phyloP scores from a whole-genome alignment of 805 yeast genomes.

The Wickerhamomyces xylosicus region DNA sequence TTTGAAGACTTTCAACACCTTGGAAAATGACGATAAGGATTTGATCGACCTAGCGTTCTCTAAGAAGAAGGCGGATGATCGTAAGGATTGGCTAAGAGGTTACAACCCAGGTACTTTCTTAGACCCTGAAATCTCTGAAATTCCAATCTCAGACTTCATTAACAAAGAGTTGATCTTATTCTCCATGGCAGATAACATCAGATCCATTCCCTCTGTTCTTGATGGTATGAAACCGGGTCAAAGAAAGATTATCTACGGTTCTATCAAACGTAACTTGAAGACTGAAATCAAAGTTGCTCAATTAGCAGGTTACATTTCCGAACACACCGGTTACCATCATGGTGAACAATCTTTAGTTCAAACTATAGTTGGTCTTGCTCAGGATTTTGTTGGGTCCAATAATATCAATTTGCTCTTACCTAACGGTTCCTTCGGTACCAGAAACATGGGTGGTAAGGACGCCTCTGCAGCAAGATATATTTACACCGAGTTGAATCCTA shows the following conservation, averaged over 20 bases:
- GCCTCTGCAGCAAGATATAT: slow-evolving; percentile 98
- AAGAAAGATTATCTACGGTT: slow-evolving; percentile 83
- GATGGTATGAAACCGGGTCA: slow-evolving; percentile 98
- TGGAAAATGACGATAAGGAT: slow-evolving; percentile 68
- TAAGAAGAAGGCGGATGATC: slow-evolving; percentile 90
- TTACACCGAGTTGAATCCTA: slow-evolving; percentile 69
- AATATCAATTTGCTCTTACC: slow-evolving; percentile 80
- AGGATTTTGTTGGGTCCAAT: slow-evolving; percentile 88
- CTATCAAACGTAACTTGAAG: slow-evolving; percentile 69
- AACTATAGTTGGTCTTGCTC: slow-evolving; percentile 91
- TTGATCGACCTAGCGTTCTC: slow-evolving; percentile 88
- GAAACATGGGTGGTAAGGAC: slow-evolving; percentile 96
- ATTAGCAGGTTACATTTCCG: slow-evolving; percentile 82
- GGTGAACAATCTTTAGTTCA: slow-evolving; percentile 85
- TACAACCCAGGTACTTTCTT: slow-evolving; percentile 86
- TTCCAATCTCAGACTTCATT: slow-evolving; percentile 89
- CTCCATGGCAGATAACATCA: slow-evolving; percentile 91
- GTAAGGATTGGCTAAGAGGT: slow-evolving; percentile 94
- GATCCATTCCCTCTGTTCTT: slow-evolving; percentile 88
- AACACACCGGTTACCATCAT: slow-evolving; percentile 88
- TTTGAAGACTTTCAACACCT: slow-evolving; percentile 72
- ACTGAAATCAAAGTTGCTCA: slow-evolving; percentile 84
- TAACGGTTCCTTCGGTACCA: slow-evolving; percentile 91
- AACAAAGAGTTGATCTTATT: slow-evolving; percentile 90
- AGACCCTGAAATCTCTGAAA: slow-evolving; percentile 63